Conservation (phyloP, 1,139 yeast genomes). For the Pichia sp. region DNA sequence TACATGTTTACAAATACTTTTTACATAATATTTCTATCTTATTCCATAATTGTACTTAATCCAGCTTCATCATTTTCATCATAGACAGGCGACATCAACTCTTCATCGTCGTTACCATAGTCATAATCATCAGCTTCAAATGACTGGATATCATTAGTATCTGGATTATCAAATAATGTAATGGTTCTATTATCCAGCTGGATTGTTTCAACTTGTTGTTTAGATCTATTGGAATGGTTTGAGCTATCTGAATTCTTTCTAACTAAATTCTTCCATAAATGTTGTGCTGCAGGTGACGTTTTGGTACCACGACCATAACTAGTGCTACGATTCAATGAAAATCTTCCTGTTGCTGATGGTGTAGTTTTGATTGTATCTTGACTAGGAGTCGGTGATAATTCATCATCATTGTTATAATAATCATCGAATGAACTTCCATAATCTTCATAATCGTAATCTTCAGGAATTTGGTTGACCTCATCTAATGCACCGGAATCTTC, state of each 20-base stretch:
- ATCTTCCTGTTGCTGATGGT: too few relatives aligned
- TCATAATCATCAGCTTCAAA: too few relatives aligned
- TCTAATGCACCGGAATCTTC: constrained; percentile 21
- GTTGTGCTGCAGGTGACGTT: constrained; percentile 3
- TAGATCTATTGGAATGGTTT: not conserved
- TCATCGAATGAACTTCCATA: not conserved
- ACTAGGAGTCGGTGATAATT: too few relatives aligned
- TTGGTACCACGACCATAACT: not conserved
- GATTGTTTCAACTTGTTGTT: constrained; percentile 7
- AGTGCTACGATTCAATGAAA: not conserved
- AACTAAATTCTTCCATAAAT: constrained; percentile 16
- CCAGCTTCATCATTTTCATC: constrained; percentile 2
- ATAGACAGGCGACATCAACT: not conserved
- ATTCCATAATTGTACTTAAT: constrained; percentile 13
- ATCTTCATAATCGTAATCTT: constrained; percentile 25
- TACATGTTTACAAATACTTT: too few relatives aligned
- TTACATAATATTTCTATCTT: not conserved
- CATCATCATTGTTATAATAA: constrained; percentile 11
- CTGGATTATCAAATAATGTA: constrained; percentile 9
- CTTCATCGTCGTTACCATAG: not conserved
- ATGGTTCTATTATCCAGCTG: constrained; percentile 11
- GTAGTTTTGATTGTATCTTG: too few relatives aligned
- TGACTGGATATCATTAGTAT: not conserved
- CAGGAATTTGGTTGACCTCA: constrained; percentile 33
- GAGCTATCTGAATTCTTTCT: not conserved